phyloP scores from a whole-genome alignment of 1,284 basidiomycete genomes.

The Heterobasidion occidentale region DNA sequence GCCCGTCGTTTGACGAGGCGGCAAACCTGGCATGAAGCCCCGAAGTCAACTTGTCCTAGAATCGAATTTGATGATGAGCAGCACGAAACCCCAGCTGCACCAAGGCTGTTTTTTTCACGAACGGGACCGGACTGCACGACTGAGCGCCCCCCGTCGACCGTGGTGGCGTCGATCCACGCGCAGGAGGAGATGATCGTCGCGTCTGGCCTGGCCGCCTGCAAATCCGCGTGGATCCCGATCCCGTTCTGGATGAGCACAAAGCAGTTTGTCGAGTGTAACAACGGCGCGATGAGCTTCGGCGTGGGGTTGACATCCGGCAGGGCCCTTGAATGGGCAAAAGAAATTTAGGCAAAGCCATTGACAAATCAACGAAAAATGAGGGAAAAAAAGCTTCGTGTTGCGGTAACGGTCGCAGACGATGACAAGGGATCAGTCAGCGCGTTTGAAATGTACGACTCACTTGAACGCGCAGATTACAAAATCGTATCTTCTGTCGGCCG shows the following conservation, averaged over 20 bases:
- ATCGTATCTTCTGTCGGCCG: conserved; percentile 24
- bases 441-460: conserved; percentile 8
- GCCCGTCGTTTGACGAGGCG: conserved; percentile 5
- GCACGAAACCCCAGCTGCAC: not conserved
- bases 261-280: conserved; percentile 16
- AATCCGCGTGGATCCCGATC: conserved; percentile 29
- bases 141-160: conserved; percentile 20
- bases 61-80: not conserved
- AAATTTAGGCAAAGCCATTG: not conserved
- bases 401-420: not conserved
- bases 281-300: conserved; percentile 20
- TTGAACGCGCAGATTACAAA: conserved; percentile 27
- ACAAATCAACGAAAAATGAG: not conserved
- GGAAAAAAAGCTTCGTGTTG: not conserved
- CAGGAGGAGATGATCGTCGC: conserved; percentile 27
- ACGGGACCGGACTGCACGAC: conserved; percentile 23
- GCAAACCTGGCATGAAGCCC: conserved; percentile 18
- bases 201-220: conserved; percentile 20
- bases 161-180: conserved; percentile 32
- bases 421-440: not conserved
- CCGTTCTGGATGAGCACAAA: conserved; percentile 33
- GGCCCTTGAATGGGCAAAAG: conserved; percentile 8
- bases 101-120: not conserved
- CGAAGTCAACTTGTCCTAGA: conserved; percentile 24
- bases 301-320: conserved; percentile 26